A percentile compares a stretch with the other conserved stretches of the same genome.
These are phyloP conservation scores for Penicillium freii DNA, from an alignment of 2,329 filamentous ascomycete genomes.

Conservation along the genomic window DNA sequence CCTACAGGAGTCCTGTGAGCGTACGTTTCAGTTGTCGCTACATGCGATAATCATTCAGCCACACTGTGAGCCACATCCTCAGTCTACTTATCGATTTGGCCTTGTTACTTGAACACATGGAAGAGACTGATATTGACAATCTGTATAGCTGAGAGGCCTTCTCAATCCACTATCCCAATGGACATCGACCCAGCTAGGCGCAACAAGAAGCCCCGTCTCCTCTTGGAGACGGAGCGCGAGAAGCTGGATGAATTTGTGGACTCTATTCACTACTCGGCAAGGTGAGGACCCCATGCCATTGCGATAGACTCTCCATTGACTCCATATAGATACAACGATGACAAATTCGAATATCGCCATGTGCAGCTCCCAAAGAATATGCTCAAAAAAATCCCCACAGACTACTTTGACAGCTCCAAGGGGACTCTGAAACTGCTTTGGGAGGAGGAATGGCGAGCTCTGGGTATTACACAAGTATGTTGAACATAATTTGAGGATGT, in stretches of 20 bases:
- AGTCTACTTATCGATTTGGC: not conserved
- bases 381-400: conserved; percentile 93
- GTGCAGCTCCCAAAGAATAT: conserved; percentile 97
- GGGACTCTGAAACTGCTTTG: conserved; percentile 93
- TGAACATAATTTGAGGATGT: not conserved
- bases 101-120: not conserved
- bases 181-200: conserved; percentile 77
- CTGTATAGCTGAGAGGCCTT: not conserved
- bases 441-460: conserved; percentile 97
- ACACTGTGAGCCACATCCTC: not conserved
- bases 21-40: not conserved
- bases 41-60: conserved; percentile 1
- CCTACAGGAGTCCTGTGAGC: not conserved
- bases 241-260: conserved; percentile 89
- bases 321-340: conserved; percentile 76
- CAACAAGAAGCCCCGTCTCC: conserved; percentile 77
- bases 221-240: conserved; percentile 77
- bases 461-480: conserved; percentile 92
- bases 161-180: conserved; percentile 25
- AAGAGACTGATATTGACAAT: not conserved
- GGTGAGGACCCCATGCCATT: conserved; percentile 54
- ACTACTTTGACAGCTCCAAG: conserved; percentile 85
- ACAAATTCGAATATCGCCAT: conserved; percentile 93
- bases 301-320: conserved; percentile 16
- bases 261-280: conserved; percentile 89